phyloP scores from a whole-genome alignment of 108 stramenopile species.

The Discostella stelligeroides region DNA sequence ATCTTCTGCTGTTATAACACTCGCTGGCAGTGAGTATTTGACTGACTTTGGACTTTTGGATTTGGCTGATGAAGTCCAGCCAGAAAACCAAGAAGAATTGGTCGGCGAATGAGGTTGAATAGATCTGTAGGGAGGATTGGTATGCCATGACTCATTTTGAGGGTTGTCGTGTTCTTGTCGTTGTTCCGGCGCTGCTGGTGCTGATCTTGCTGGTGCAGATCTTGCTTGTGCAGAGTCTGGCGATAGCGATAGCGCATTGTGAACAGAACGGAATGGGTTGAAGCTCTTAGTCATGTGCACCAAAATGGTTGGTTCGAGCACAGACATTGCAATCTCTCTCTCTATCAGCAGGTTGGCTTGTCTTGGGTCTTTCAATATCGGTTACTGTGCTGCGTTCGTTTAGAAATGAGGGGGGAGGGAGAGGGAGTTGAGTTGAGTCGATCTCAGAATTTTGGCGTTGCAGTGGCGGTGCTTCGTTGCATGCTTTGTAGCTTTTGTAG shows the following conservation, averaged over 20 bases:
- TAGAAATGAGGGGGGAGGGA: too few relatives aligned
- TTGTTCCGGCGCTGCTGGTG: conserved; percentile 4
- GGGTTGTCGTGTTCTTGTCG: not conserved
- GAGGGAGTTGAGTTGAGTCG: too few relatives aligned
- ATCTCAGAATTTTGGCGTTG: too few relatives aligned
- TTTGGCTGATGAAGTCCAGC: conserved; percentile 35
- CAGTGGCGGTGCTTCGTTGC: too few relatives aligned
- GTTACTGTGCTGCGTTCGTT: too few relatives aligned
- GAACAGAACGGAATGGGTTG: conserved; percentile 32
- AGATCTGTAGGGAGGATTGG: conserved; percentile 12
- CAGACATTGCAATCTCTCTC: conserved; percentile 1
- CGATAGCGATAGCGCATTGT: not conserved
- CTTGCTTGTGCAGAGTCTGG: not conserved
- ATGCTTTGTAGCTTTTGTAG: too few relatives aligned
- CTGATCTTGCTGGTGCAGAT: conserved; percentile 1
- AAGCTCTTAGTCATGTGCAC: conserved; percentile 28
- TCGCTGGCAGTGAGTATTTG: not conserved
- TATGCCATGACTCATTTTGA: conserved; percentile 28
- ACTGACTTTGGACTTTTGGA: not conserved
- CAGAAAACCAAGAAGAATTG: conserved; percentile 44
- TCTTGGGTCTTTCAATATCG: too few relatives aligned
- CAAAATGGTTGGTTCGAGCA: conserved; percentile 16
- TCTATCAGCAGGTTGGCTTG: too few relatives aligned
- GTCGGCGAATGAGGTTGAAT: conserved; percentile 7
- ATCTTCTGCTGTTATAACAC: conserved; percentile 2